phyloP scores from a whole-genome alignment of 495 filamentous ascomycete species.

The Tuber umbilicatum region DNA sequence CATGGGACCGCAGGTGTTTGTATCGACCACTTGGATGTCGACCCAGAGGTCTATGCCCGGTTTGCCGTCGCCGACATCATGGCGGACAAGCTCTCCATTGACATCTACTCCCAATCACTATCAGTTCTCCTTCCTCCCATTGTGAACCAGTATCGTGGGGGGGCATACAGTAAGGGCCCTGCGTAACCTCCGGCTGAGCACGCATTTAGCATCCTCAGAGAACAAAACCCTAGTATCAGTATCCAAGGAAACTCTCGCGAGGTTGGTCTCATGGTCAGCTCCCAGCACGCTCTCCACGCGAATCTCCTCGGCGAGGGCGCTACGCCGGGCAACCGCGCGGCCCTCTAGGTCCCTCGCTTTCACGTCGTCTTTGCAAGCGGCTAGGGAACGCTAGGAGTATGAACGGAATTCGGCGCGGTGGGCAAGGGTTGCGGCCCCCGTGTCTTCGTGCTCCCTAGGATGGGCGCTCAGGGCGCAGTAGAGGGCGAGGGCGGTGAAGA shows the following conservation, averaged over 20 bases:
- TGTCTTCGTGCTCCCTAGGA: conserved; percentile 40
- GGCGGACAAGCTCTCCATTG: conserved; percentile 44
- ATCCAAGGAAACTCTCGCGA: conserved; percentile 47
- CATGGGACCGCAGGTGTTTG: conserved; percentile 52
- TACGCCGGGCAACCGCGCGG: conserved; percentile 44
- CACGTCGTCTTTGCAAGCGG: conserved; percentile 42
- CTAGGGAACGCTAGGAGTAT: conserved; percentile 44
- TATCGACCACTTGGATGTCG: conserved; percentile 56
- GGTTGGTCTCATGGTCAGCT: conserved; percentile 46
- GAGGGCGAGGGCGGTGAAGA: conserved; percentile 9
- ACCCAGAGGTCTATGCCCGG: no score
- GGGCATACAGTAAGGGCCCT: no score
- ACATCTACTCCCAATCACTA: conserved; percentile 19
- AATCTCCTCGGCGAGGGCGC: conserved; percentile 42
- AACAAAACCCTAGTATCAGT: no score
- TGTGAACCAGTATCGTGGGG: no score
- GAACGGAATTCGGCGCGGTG: conserved; percentile 40
- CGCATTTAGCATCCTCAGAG: no score
- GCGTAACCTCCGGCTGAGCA: no score
- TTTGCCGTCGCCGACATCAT: conserved; percentile 52
- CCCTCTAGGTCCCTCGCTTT: conserved; percentile 39
- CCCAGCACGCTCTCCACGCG: conserved; percentile 43
- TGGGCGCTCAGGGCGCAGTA: conserved; percentile 41
- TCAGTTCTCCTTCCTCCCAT: no score
- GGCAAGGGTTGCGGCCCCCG: conserved; percentile 30